A percentile compares a stretch with the other conserved stretches of the same genome.
These are phyloP conservation scores for Solanum hybrid DNA, from an alignment of 305 asterid genomes.

Conservation along the genomic window DNA sequence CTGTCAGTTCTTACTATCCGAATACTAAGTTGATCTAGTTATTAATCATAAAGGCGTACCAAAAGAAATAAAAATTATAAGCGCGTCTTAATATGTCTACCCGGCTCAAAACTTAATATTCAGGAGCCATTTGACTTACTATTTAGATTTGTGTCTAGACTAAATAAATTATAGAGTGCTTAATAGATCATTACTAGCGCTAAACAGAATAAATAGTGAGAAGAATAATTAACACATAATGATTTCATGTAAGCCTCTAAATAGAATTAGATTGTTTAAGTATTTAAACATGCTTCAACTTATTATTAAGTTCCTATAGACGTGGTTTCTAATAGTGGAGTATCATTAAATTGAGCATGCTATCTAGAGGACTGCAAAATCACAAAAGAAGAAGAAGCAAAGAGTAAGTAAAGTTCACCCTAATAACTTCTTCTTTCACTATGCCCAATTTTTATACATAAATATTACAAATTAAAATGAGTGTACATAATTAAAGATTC, in stretches of 20 bases:
- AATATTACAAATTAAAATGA: neutral
- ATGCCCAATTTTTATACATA: neutral
- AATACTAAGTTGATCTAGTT: neutral
- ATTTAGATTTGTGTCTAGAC: neutral
- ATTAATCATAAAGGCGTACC: neutral
- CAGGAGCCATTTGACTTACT: neutral
- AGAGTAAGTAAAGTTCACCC: neutral
- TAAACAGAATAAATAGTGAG: no score
- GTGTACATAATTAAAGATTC: neutral
- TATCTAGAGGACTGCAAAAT: neutral
- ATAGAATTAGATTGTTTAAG: neutral
- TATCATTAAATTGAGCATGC: neutral
- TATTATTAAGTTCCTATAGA: neutral
- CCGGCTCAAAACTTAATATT: neutral
- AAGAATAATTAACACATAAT: neutral
- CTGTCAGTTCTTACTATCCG: neutral
- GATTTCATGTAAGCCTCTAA: neutral
- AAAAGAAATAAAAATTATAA: neutral
- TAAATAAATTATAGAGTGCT: neutral
- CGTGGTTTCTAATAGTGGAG: neutral
- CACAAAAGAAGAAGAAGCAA: neutral
- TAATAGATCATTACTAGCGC: neutral
- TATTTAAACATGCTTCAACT: neutral
- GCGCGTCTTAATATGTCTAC: neutral
- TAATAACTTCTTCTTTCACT: neutral